Evolutionary conservation across 2,329 filamentous ascomycete species (phyloP).

Genomic region (Ophiocordyceps camponoti-rufipedis): DNA sequence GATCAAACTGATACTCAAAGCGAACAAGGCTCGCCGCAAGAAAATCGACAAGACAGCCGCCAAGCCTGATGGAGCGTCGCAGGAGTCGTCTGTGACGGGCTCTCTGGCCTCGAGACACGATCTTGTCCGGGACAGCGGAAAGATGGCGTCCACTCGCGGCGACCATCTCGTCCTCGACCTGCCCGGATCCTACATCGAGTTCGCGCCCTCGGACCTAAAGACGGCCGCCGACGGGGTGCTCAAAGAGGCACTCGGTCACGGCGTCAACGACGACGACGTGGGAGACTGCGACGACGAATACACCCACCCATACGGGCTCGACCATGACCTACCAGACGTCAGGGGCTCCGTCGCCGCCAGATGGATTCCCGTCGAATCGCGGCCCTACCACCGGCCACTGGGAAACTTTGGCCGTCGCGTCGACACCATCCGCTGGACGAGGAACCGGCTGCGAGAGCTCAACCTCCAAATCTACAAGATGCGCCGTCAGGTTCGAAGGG

Average conservation of each 20-base stretch:
- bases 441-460: slow-evolving; percentile 27
- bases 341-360: slow-evolving; percentile 43
- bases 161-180: slow-evolving; percentile 2
- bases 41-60: slow-evolving; percentile 2
- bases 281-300: slow-evolving; percentile 14
- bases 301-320: slow-evolving; percentile 17
- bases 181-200: slow-evolving; percentile 1
- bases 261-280: neutral
- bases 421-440: slow-evolving; percentile 84
- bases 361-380: slow-evolving; percentile 55
- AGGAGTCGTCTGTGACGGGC: neutral
- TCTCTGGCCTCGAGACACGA: slow-evolving; percentile 2
- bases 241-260: neutral
- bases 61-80: slow-evolving; percentile 1
- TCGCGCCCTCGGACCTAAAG: neutral
- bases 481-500: slow-evolving; percentile 53
- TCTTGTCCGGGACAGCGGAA: slow-evolving; percentile 1
- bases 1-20: slow-evolving; percentile 64
- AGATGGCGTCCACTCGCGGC: neutral
- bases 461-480: slow-evolving; percentile 39
- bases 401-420: slow-evolving; percentile 69
- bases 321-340: slow-evolving; percentile 17
- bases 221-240: neutral
- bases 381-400: slow-evolving; percentile 54
- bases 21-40: slow-evolving; percentile 56